Evolutionary conservation across 345 rosid genomes (phyloP), one percentile per base, ranked within the genome.

Genomic region (Aquilaria yunnanensis): DNA sequence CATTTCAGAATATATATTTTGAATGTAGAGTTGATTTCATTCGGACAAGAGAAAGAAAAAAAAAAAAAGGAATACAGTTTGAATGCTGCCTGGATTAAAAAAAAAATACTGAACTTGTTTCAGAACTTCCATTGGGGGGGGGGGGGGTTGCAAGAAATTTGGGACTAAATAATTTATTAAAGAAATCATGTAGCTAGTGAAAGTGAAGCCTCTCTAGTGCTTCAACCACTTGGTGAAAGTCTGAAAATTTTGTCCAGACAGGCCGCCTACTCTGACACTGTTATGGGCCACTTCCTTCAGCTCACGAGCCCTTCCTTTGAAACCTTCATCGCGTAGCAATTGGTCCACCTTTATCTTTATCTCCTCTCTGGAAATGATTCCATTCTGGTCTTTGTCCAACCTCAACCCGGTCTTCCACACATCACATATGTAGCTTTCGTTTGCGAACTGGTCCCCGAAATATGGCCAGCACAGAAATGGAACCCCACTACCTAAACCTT

Each of bases 381-480:
- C 74, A 47, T 30, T 62, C 31, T 55, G 69, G 37, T 76, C 62
- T 45, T 12, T 60, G 5, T 67, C 50, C 11, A 75, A 47, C 57
- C 54, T 54, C 14, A 71, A 30, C 8, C 77, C 80, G 2, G 64
- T 49, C 45, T 66, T 74, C 70, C 75, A 67, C 2, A 14, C n/a
- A 12, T 73, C 74, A 55, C 68, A 71, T n/a, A 79, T 56, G 57
- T 65, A 79, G 3, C 12, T 55, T 64, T 52, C 57, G 13, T 76
- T 63, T 2, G 54, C 46, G 61, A 70, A 76, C 37, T 73, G 83
- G 33, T 79, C 72, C 1, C 66, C 63, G 30, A 76, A 71, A 55
- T 76, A 68, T 23, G 80, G 80, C 80, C 78, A 73, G 47, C 78
- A 76, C 50, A 80, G 51, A 62, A 76, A 71, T 2, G 78, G 78